A percentile compares a stretch with the other conserved stretches of the same genome.
These are phyloP conservation scores for Skeletonema costatum DNA, from an alignment of 108 stramenopile genomes.

Conservation along the genomic window DNA sequence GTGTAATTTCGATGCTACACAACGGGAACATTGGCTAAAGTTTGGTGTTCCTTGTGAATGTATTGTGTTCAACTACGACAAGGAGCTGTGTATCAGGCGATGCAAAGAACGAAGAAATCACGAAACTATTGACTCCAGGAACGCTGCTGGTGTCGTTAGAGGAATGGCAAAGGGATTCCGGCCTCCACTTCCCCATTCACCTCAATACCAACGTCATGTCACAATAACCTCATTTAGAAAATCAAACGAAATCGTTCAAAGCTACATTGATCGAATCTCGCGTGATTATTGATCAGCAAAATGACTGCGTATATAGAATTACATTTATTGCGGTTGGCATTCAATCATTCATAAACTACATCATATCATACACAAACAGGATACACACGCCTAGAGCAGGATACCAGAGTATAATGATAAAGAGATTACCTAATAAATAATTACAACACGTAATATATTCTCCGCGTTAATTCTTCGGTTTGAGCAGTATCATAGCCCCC, in stretches of 20 bases:
- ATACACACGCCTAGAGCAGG: not conserved
- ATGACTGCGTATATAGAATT: not conserved
- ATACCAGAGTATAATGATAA: not conserved
- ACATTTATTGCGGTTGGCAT: not conserved
- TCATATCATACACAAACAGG: not conserved
- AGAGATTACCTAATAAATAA: not conserved
- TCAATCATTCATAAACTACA: no score
- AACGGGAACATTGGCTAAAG: constrained; percentile 49
- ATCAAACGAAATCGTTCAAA: not conserved
- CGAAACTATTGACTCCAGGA: constrained; percentile 25
- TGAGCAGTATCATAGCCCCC: constrained; percentile 24
- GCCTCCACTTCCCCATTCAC: constrained; percentile 16
- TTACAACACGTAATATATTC: not conserved
- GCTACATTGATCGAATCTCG: not conserved
- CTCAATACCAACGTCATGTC: not conserved
- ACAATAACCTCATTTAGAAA: not conserved
- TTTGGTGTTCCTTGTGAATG: constrained; percentile 25
- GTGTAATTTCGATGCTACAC: constrained; percentile 60
- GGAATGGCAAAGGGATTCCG: constrained; percentile 19
- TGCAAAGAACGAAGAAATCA: constrained; percentile 33
- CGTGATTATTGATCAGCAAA: not conserved
- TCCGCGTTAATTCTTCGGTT: constrained; percentile 28
- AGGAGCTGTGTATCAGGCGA: constrained; percentile 32
- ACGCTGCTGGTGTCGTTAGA: constrained; percentile 26
- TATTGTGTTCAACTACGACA: constrained; percentile 29